These are phyloP conservation scores for Dryadomyces quercus-mongolicae DNA, from an alignment of 2,329 filamentous ascomycete genomes.

Conservation along the genomic window DNA sequence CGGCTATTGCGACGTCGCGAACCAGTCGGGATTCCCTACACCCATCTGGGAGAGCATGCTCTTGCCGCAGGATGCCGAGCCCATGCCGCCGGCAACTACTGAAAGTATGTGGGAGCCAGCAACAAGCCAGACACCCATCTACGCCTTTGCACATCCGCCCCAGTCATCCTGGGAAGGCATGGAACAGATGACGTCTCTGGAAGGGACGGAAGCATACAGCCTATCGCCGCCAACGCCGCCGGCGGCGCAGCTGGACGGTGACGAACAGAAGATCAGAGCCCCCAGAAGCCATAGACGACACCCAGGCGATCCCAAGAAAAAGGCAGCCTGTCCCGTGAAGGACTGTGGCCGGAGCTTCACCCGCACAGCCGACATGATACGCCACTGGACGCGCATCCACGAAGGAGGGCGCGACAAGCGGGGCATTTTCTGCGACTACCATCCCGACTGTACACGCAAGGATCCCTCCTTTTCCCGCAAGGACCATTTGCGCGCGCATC, in stretches of 20 bases:
- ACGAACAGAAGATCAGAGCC: background rate
- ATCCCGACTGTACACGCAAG: constrained; percentile 28
- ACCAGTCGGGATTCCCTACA: too few species aligned
- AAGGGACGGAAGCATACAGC: background rate
- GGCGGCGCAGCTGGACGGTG: background rate
- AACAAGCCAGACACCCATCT: too few species aligned
- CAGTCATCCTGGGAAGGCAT: too few species aligned
- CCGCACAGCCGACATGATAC: constrained; percentile 40
- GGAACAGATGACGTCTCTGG: background rate
- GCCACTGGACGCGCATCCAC: constrained; percentile 40
- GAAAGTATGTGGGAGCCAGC: too few species aligned
- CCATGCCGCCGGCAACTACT: too few species aligned
- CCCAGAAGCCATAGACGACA: background rate
- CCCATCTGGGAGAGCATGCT: too few species aligned
- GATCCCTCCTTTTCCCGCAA: constrained; percentile 36
- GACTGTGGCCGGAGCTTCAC: constrained; percentile 28
- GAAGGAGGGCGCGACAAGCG: constrained; percentile 26
- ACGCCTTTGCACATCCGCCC: too few species aligned
- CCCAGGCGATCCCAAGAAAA: background rate
- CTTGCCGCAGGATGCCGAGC: too few species aligned
- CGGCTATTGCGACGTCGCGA: too few species aligned
- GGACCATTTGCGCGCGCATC: constrained; percentile 46
- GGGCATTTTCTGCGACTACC: constrained; percentile 39
- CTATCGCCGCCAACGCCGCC: background rate
- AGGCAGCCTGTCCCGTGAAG: background rate